Base-by-base conservation (phyloP, 2,329 filamentous ascomycete species). In the Aspergillus pseudonomiae region DNA sequence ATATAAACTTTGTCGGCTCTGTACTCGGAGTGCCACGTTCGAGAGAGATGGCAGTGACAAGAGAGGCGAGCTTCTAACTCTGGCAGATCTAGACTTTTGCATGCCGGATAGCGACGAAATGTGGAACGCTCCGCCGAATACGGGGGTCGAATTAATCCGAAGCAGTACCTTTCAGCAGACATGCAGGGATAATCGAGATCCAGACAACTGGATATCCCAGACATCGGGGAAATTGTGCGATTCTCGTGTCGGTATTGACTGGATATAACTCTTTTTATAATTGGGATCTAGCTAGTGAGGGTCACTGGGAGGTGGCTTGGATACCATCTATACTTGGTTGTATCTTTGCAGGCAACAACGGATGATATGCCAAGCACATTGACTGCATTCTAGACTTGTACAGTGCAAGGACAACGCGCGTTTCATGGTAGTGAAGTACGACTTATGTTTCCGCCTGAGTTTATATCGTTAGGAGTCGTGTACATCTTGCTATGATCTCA, bases 101-200 rank as follows among this genome's bases (percentile, higher is more conserved):
- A 52, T 71, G 50, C 72, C 72, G 5, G 65, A 73, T 28, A 67
- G 65, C 48, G 69, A 71, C 59, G 60, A 68, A 32, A 12, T 67
- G 9, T 70, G 67, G 67, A 60, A 69, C 60, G 61, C 62, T 52
- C 36, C 63, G 28, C 21, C 41, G 9, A 53, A 4, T 55, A 5
- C 9, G 4, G 24, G 56, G 58, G 12, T 12, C 4, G 59, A 41
- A 21, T 12, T 14, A n/a, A 7, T 61, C 2, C 52, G n/a, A 14
- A 62, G 34, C 4, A 10, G 55, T 50, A 52, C n/a, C 54, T 60
- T 50, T 9, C 50, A 50, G 41, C 52, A 50, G 50, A 45, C 16
- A 5, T 41, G 5, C 9, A 52, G 63, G 39, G 65, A 67, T 61
- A 65, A 68, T 63, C 21, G 62, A 57, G 60, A 67, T 48, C 12